Base-by-base conservation (phyloP, 225 moss, liverwort and hornwort genomes). In the Straminergon stramineum region DNA sequence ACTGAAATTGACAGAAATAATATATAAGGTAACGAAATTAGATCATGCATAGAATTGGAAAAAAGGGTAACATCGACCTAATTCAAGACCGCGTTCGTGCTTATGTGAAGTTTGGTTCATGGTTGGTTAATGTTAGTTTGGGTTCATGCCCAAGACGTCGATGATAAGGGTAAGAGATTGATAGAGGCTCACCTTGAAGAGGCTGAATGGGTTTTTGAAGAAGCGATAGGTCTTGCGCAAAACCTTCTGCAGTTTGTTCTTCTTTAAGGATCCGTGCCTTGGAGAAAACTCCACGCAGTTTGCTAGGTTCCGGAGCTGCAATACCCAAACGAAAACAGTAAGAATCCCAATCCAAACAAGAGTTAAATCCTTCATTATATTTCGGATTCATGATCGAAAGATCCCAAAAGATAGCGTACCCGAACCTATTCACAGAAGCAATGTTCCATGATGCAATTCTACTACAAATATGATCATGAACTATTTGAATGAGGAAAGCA, bases 221-320 rank as follows among this genome's bases (percentile, higher is more conserved):
- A 79, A 79, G 79, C 56, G 84, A 41, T 31, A 89, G 73, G 87
- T 75, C 75, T 68, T 90, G 43, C 37, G 39, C 30, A 81, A 68
- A 39, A 62, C 43, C 28, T 67, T 81, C 24, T 68, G 85, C 68
- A 81, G n/a, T 58, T 79, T 91, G 37, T 37, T 87, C 53, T 67
- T 90, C 78, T 87, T 84, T 43, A 84, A 81, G 13, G 71, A 20
- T 32, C 34, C 62, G 8, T 63, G 64, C 10, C 34, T 75, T 28
- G 68, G 58, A 66, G 82, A 48, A n/a, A 10, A 56, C 16, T 81
- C 34, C 16, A 90, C 75, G 62, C 90, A 90, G 28, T 87, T 81
- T n/a, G 87, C 77, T 28, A 91, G 32, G 35, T 75, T 67, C 80
- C 41, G 87, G 17, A 89, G 87, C 91, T 91, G 87, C 86, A 70